Conservation (phyloP, 768 basidiomycete genomes). For the Lentinus tigrinus region DNA sequence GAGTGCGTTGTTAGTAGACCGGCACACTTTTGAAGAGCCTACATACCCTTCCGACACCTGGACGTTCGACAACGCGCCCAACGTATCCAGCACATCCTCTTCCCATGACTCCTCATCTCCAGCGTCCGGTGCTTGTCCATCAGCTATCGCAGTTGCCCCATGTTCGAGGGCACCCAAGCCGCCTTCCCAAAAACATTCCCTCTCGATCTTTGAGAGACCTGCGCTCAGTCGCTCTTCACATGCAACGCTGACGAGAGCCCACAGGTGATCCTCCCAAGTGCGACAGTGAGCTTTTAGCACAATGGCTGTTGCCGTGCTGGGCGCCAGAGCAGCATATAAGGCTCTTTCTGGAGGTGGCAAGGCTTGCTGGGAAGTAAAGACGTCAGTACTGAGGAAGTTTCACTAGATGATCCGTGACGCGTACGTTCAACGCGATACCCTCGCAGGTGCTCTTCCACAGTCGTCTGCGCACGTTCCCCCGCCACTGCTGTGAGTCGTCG, state of each 20-base stretch:
- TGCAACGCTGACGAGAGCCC: constrained; percentile 82
- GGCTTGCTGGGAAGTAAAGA: constrained; percentile 37
- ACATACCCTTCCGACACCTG: constrained; percentile 64
- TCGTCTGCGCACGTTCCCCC: constrained; percentile 73
- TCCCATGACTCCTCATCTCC: constrained; percentile 58
- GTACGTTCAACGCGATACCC: constrained; percentile 73
- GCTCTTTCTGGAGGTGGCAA: constrained; percentile 76
- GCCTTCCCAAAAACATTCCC: constrained; percentile 81
- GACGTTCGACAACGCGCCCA: constrained; percentile 59
- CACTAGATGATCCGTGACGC: constrained; percentile 17
- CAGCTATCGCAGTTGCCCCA: constrained; percentile 21
- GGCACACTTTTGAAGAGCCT: not conserved
- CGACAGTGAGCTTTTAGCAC: constrained; percentile 73
- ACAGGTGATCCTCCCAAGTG: constrained; percentile 95
- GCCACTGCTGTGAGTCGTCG: constrained; percentile 36
- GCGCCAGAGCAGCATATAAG: constrained; percentile 84
- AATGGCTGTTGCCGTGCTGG: constrained; percentile 61
- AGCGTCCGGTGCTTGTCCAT: constrained; percentile 14
- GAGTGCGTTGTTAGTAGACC: not conserved
- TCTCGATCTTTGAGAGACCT: constrained; percentile 32
- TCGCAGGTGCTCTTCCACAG: constrained; percentile 90
- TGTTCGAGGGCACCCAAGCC: constrained; percentile 46
- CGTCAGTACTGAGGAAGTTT: too few relatives aligned
- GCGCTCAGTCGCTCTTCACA: constrained; percentile 70
- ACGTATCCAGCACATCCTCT: constrained; percentile 53